Base-by-base conservation (phyloP, 1,284 basidiomycete species). In the Heterobasidion parviporum region DNA sequence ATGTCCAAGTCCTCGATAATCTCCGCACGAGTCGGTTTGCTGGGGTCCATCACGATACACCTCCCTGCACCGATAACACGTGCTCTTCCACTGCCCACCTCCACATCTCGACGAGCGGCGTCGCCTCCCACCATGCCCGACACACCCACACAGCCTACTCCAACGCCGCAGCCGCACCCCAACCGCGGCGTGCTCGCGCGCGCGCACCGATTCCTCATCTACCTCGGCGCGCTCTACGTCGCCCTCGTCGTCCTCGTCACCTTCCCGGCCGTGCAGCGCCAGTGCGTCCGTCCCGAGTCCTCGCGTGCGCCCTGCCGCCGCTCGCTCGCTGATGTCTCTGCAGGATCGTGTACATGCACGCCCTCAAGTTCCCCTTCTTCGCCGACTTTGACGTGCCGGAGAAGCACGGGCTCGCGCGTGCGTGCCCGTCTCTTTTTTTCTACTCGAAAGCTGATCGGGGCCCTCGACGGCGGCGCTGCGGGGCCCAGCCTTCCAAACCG, bases 351-450 rank as follows among this genome's bases (percentile, higher is more conserved):
- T 97, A 87, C 68, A 70, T 92, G 60, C 85, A 96, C 64, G 76
- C 78, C 10, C 54, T 92, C 47, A 77, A 72, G 54, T 67, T 86
- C 48, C 93, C 93, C 0, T 72, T 83, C 57, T 80, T 77, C 56
- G 76, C 84, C 0, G 74, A 83, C 35, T 92, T 81, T 61, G 74
- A 82, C 55, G 65, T 71, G 12, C 92, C 92, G 1, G 87, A 92
- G 66, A 78, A 73, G 60, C 90, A 92, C 68, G 89, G 92, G 2
- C 75, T 95, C 56, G 85, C 92, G 20, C 91, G 92, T 94, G 67
- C 66, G 87, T n/a, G n/a, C n/a, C n/a, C n/a, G n/a, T n/a, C n/a
- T n/a, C n/a, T n/a, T n/a, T n/a, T n/a, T n/a, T n/a, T n/a, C n/a
- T n/a, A n/a, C n/a, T 32, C 32, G 32, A 18, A 34, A 8, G 16